Base-by-base conservation (phyloP, 345 rosid genomes). In the Barbarea vulgaris region DNA sequence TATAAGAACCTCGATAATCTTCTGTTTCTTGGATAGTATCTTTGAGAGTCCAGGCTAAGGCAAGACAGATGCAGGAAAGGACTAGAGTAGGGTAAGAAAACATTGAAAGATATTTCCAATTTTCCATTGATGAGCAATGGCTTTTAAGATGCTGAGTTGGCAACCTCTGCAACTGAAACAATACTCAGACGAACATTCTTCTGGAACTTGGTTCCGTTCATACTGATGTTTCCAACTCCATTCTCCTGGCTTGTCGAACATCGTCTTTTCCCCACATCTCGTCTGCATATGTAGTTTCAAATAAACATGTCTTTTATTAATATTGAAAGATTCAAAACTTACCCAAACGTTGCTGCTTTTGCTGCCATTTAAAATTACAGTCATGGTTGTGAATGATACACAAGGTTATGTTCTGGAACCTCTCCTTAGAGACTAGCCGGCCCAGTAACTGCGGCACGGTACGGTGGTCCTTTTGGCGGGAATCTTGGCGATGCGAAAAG, bases 311-410 rank as follows among this genome's bases (percentile, higher is more conserved):
- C 11, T 54, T 3, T 7, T 14, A 27, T 14, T 27, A 6, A 19
- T 66, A 36, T 37, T 39, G 56, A 41, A 52, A 54, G 41, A 28
- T 69, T 7, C 2, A 9, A 61, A 52, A 63, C 55, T 17, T 31
- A 64, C 77, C 71, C 77, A 73, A 64, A 73, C 77, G 22, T 64
- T 53, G 55, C 77, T 73, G 71, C 64, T 64, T 33, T 54, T 41
- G 56, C 77, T 73, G 70, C 46, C 77, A 39, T 64, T 73, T 73
- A 24, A 30, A 52, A 53, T 73, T 64, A 54, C 77, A 73, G 51
- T 64, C 77, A 73, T 61, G 69, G 17, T 50, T 72, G 4, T 72
- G 53, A 51, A 51, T 37, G 52, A 61, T 72, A 61, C 76, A 72
- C 9, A 0, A 4, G 9, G 59, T 48, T 3, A 60, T 59, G 11